phyloP scores from a whole-genome alignment of 768 basidiomycete genomes.

The Udeniomyces megalosporus region DNA sequence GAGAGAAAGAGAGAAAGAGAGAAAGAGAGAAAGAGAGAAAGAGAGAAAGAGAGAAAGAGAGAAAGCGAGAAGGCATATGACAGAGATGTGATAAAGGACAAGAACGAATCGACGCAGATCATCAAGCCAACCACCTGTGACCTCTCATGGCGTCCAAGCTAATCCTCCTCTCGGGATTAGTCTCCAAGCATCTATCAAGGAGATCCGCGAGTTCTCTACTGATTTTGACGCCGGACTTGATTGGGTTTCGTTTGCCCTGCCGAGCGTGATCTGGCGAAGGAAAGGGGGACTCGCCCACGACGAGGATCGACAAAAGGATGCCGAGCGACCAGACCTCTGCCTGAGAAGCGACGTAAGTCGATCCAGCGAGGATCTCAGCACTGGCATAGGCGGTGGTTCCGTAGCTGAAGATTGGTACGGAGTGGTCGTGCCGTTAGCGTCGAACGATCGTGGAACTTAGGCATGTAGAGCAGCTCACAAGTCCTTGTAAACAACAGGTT shows the following conservation, averaged over 20 bases:
- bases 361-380: conserved; percentile 30
- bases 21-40: background rate
- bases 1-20: background rate
- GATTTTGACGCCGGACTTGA: conserved; percentile 18
- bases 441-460: too few species aligned
- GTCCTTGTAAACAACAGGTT: too few species aligned
- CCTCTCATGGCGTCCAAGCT: conserved; percentile 23
- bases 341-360: conserved; percentile 29
- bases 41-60: background rate
- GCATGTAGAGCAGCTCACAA: too few species aligned
- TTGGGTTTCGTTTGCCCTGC: conserved; percentile 19
- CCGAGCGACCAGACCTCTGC: conserved; percentile 35
- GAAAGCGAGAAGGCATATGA: background rate
- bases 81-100: too few species aligned
- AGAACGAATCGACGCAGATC: too few species aligned
- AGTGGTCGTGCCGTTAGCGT: too few species aligned
- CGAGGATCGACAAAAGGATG: conserved; percentile 32
- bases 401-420: conserved; percentile 9
- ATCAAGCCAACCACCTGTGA: conserved; percentile 8
- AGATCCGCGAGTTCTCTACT: conserved; percentile 21
- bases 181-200: conserved; percentile 23
- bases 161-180: conserved; percentile 21
- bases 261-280: conserved; percentile 18
- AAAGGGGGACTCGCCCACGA: conserved; percentile 33
- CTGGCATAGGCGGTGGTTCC: conserved; percentile 28